phyloP scores from a whole-genome alignment of 805 yeast genomes.

The Lachancea lanzarotensis region DNA sequence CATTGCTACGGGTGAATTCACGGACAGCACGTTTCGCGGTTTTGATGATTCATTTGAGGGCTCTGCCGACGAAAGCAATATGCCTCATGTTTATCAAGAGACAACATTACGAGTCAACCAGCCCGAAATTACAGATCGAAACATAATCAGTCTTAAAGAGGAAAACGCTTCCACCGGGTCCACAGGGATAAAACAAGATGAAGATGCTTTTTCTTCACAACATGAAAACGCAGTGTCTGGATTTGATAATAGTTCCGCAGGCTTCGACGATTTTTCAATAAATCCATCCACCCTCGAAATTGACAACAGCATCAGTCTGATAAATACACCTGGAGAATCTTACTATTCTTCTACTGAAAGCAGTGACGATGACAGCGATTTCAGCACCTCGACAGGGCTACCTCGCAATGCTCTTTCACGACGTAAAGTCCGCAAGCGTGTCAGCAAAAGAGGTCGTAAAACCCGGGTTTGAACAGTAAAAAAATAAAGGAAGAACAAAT shows the following conservation, averaged over 20 bases:
- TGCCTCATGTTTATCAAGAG: too few relatives aligned
- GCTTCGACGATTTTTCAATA: neutral
- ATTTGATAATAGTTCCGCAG: neutral
- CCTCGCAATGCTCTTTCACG: neutral
- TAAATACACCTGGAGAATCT: neutral
- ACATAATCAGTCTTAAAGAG: too few relatives aligned
- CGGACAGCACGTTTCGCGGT: conserved; percentile 1
- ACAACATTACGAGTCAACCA: too few relatives aligned
- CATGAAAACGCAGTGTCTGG: neutral
- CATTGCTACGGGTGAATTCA: neutral
- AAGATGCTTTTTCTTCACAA: too few relatives aligned
- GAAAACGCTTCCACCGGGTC: too few relatives aligned
- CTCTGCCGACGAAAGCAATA: neutral
- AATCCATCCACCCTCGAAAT: neutral
- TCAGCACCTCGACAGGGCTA: neutral
- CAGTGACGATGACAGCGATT: neutral
- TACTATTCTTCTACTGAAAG: neutral
- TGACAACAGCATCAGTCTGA: neutral
- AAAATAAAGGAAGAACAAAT: too few relatives aligned
- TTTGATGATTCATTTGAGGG: neutral
- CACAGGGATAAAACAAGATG: too few relatives aligned
- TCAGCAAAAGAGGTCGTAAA: conserved; percentile 2
- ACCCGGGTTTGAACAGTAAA: neutral
- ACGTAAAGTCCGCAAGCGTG: conserved; percentile 2
- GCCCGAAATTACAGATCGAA: too few relatives aligned